Percentiles rank a stretch among this genome's conserved stretches.
Evolutionary conservation across 2,329 filamentous ascomycete genomes (phyloP).

Genomic region (Periconia sp.): DNA sequence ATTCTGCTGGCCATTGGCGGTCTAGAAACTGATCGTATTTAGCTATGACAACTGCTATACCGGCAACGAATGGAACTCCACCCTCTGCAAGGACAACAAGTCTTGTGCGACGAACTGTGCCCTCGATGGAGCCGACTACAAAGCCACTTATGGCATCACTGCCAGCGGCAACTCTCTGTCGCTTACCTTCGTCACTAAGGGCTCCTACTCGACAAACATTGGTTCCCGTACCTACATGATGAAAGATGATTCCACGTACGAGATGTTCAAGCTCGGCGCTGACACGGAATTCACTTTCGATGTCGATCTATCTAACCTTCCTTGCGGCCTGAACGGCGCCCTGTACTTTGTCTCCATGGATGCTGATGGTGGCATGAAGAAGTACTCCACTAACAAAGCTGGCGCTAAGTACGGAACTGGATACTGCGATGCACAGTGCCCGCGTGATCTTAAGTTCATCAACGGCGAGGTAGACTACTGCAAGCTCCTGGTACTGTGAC

Average conservation of each 20-base stretch:
- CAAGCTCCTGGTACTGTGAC: background rate
- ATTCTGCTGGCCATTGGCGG: too few relatives aligned
- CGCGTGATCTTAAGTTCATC: slow-evolving; percentile 54
- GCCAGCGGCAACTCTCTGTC: slow-evolving; percentile 27
- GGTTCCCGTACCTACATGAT: slow-evolving; percentile 34
- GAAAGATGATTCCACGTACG: slow-evolving; percentile 26
- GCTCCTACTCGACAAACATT: slow-evolving; percentile 28
- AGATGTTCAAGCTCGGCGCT: slow-evolving; percentile 27
- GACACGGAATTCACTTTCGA: slow-evolving; percentile 35
- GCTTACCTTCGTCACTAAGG: slow-evolving; percentile 29
- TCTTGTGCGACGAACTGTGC: slow-evolving; percentile 59
- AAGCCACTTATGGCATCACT: slow-evolving; percentile 53
- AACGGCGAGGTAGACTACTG: slow-evolving; percentile 50
- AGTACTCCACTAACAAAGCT: slow-evolving; percentile 50
- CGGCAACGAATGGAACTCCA: slow-evolving; percentile 51
- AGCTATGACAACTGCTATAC: slow-evolving; percentile 58
- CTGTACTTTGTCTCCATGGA: slow-evolving; percentile 70
- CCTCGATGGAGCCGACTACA: slow-evolving; percentile 61
- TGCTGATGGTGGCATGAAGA: slow-evolving; percentile 62
- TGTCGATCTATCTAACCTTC: slow-evolving; percentile 30
- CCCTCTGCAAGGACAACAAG: slow-evolving; percentile 43
- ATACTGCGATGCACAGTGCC: slow-evolving; percentile 37
- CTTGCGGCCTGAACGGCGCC: slow-evolving; percentile 63
- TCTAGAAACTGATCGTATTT: slow-evolving; percentile 3
- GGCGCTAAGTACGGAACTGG: slow-evolving; percentile 62